phyloP scores from a whole-genome alignment of 495 filamentous ascomycete species.

The Astrothelium subdiscretum region DNA sequence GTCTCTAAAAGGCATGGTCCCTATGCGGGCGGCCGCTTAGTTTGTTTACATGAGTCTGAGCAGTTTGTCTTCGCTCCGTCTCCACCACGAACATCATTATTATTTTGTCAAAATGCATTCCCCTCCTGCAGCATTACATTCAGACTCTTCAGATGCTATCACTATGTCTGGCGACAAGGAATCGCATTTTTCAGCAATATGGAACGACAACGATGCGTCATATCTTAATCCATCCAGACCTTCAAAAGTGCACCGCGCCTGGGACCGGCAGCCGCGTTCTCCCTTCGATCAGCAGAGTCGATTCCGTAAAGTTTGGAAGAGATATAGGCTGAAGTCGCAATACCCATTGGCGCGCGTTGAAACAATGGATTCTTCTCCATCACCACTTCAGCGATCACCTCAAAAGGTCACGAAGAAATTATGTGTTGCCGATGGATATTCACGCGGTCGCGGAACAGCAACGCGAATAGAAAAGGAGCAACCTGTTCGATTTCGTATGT shows the following conservation, averaged over 20 bases:
- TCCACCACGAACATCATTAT: neutral
- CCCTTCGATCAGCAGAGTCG: constrained; percentile 16
- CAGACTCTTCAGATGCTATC: neutral
- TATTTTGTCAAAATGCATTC: neutral
- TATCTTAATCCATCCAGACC: neutral
- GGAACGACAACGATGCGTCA: neutral
- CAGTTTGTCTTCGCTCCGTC: neutral
- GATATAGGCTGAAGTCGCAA: constrained; percentile 2
- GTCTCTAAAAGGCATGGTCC: neutral
- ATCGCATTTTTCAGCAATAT: neutral
- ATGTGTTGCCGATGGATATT: neutral
- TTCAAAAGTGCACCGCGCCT: constrained; percentile 22
- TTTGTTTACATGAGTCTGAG: neutral
- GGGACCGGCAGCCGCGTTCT: constrained; percentile 24
- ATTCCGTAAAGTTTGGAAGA: constrained; percentile 28
- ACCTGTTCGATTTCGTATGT: neutral
- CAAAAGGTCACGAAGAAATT: neutral
- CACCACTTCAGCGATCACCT: neutral
- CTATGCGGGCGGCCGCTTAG: neutral
- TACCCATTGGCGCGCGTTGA: neutral
- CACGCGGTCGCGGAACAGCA: neutral
- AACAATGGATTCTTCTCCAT: neutral
- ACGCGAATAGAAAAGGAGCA: neutral
- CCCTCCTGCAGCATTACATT: neutral
- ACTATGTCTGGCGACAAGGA: neutral